phyloP scores from a whole-genome alignment of 2,329 filamentous ascomycete genomes.

The Arachnopeziza araneosa region DNA sequence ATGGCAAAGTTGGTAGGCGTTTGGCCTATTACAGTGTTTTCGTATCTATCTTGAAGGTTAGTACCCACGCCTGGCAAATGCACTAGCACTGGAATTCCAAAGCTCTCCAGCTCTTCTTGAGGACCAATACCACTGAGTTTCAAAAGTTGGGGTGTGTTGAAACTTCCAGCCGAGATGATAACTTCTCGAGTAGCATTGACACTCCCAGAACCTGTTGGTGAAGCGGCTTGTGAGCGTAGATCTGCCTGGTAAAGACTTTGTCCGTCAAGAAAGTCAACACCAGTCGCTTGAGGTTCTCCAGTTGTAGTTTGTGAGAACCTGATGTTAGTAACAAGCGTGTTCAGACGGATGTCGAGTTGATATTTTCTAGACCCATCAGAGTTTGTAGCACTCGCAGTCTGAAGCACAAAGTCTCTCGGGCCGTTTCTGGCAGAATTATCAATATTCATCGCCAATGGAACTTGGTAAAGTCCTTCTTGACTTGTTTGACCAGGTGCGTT shows the following conservation, averaged over 20 bases:
- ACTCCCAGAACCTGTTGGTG: slow-evolving; percentile 27
- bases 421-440: slow-evolving; percentile 13
- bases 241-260: slow-evolving; percentile 39
- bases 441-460: slow-evolving; percentile 15
- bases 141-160: slow-evolving; percentile 42
- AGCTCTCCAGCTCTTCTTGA: slow-evolving; percentile 31
- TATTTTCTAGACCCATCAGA: slow-evolving; percentile 19
- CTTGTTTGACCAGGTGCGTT: slow-evolving; percentile 21
- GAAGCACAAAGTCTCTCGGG: slow-evolving; percentile 23
- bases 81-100: slow-evolving; percentile 46
- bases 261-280: slow-evolving; percentile 38
- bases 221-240: slow-evolving; percentile 13
- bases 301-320: slow-evolving; percentile 31
- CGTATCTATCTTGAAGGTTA: slow-evolving; percentile 52
- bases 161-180: slow-evolving; percentile 42
- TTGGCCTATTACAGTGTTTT: slow-evolving; percentile 41
- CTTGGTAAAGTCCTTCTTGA: slow-evolving; percentile 20
- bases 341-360: slow-evolving; percentile 13
- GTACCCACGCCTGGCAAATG: slow-evolving; percentile 60
- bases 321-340: slow-evolving; percentile 33
- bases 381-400: slow-evolving; percentile 15
- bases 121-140: slow-evolving; percentile 42
- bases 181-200: slow-evolving; percentile 35
- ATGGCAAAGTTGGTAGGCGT: slow-evolving; percentile 35
- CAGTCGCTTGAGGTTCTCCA: slow-evolving; percentile 32